Evolutionary conservation across 257 asterid species (phyloP).

Genomic region (Primulina huaijiensis): DNA sequence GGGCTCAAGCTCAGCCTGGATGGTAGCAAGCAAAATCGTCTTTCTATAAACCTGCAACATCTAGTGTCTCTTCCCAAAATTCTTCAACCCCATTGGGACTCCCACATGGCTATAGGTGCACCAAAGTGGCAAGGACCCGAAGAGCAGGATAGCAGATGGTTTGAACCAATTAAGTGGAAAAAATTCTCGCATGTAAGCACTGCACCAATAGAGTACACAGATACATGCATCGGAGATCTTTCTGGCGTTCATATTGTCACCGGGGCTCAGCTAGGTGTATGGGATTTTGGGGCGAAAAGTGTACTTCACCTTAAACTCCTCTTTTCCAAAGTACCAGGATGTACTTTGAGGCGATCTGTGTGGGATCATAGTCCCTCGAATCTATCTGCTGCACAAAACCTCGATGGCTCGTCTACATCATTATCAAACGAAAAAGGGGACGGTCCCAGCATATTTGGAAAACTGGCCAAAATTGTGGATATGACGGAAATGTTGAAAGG

Average conservation of each 20-base stretch:
- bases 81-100: constrained; percentile 96
- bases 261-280: constrained; percentile 95
- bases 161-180: constrained; percentile 97
- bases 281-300: constrained; percentile 90
- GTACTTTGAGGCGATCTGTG: constrained; percentile 90
- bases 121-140: constrained; percentile 99
- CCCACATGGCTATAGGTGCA: constrained; percentile 95
- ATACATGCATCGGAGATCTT: constrained; percentile 87
- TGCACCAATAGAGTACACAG: constrained; percentile 88
- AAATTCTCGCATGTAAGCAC: constrained; percentile 96
- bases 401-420: constrained; percentile 66
- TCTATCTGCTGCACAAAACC: constrained; percentile 41
- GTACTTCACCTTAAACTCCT: constrained; percentile 90
- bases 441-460: constrained; percentile 52
- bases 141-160: constrained; percentile 99
- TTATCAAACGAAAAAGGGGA: constrained; percentile 49
- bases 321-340: constrained; percentile 94
- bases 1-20: constrained; percentile 92
- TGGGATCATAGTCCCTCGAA: constrained; percentile 96
- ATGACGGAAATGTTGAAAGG: constrained; percentile 96
- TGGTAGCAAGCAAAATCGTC: constrained; percentile 89
- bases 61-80: constrained; percentile 92
- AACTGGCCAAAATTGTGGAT: constrained; percentile 83
- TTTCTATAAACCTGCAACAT: constrained; percentile 81
- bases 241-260: constrained; percentile 93